Conservation (phyloP, 2,329 filamentous ascomycete genomes). For the Cercospora sp. region DNA sequence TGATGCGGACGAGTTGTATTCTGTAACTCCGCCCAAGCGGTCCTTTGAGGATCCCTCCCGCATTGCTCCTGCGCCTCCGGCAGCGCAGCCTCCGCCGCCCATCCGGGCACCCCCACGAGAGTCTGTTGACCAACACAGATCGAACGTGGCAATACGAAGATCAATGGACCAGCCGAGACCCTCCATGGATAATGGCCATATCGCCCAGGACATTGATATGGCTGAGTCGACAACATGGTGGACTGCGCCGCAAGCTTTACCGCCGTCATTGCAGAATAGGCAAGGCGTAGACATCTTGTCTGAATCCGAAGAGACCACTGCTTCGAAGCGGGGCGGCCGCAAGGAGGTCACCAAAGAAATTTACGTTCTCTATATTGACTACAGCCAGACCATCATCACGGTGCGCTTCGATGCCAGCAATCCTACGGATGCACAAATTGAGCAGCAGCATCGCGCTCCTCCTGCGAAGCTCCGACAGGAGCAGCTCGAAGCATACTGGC, state of each 20-base stretch:
- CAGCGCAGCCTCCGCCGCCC: constrained; percentile 38
- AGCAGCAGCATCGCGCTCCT: constrained; percentile 84
- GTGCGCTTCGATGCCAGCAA: constrained; percentile 76
- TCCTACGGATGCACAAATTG: constrained; percentile 69
- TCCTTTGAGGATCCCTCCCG: constrained; percentile 41
- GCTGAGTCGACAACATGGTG: constrained; percentile 78
- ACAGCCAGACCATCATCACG: constrained; percentile 88
- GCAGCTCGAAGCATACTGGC: constrained; percentile 84
- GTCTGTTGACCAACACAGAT: constrained; percentile 61
- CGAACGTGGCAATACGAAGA: constrained; percentile 51
- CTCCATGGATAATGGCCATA: constrained; percentile 73
- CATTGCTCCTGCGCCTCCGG: constrained; percentile 49
- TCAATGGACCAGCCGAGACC: constrained; percentile 78
- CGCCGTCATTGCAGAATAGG: constrained; percentile 77
- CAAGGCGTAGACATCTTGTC: constrained; percentile 74
- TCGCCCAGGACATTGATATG: constrained; percentile 85
- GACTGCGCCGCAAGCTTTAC: constrained; percentile 75
- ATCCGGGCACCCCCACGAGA: constrained; percentile 50
- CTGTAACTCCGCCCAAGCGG: constrained; percentile 43
- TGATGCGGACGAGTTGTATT: constrained; percentile 52
- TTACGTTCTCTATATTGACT: constrained; percentile 90
- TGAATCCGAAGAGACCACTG: constrained; percentile 76
- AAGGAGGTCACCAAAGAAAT: constrained; percentile 75
- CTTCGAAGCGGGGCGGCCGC: constrained; percentile 68
- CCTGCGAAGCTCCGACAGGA: constrained; percentile 83